Evolutionary conservation across 2,329 filamentous ascomycete species (phyloP), one percentile per base, ranked within the genome.

Genomic region (Pleurostoma richardsiae): DNA sequence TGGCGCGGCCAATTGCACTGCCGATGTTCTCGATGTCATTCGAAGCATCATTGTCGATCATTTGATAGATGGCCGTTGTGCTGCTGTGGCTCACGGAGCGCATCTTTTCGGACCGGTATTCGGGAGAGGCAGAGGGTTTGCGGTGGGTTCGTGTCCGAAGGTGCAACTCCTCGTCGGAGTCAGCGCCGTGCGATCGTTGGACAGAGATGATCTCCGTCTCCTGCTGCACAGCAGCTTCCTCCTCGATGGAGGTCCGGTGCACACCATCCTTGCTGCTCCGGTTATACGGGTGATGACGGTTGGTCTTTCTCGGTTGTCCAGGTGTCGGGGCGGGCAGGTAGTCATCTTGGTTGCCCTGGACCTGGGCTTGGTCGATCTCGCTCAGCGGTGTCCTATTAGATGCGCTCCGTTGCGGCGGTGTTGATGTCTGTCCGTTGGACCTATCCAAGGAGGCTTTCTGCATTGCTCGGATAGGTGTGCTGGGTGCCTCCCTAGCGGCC

Each of bases 321-420:
- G 94, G 94, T 4, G 94, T 99, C 3, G 94, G 94, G 1, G 91
- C 92, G 3, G 94, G 94, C 4, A 99, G 79, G 57, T 95, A 95
- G 62, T 96, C 91, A 54, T 96, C 90, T 60, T 88, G 81, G n/a
- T 83, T 77, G 43, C 80, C 78, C 4, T 40, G 30, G 54, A 80
- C 74, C 59, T 77, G 71, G 56, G 96, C 95, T 54, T 88, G 82
- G 58, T 95, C 89, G 52, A 99, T 88, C 67, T 99, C 94, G 45
- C 92, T 91, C n/a, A 99, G 80, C 4, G 94, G 91, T 30, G 89
- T 83, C 48, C 94, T 82, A 61, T 83, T 82, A 6, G 86, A 86
- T 26, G 83, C 79, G 52, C 80, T 85, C 52, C 83, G 82, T 67
- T 94, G 90, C 3, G 90, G 90, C 29, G 92, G 91, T 7, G 94